Evolutionary conservation across 345 rosid genomes (phyloP), one percentile per base, ranked within the genome.

Genomic region (Rhizophora apiculata): DNA sequence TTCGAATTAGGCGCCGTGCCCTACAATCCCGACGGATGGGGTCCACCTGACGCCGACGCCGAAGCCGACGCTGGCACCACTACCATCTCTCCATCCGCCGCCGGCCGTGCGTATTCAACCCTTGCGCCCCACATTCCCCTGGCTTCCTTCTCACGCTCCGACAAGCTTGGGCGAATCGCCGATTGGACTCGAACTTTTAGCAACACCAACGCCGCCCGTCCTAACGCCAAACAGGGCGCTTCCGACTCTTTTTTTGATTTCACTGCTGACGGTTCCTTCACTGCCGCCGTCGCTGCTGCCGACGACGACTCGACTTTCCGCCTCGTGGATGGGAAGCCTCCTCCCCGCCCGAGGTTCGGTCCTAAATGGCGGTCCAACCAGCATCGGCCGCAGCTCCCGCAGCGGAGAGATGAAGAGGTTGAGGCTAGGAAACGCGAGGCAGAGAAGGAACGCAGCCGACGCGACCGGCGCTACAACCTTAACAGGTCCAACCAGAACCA

Each of bases 361-460:
- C 99, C 99, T 0, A 88, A 82, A 67, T 90, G 97, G 96, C 84
- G 99, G 31, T 88, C 86, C 75, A 85, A 92, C 67, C 92, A 84
- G 68, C 85, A 84, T 75, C 82, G 96, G 0, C 73, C 81, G 1
- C 97, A 95, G 79, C 92, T 95, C 2, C 99, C 97, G 3, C 99
- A 92, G 71, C 92, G 97, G 13, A 89, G 96, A 0, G 99, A 95
- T 19, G 97, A 95, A 81, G 99, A 95, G 72, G 99, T 95, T 2
- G 98, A 92, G 78, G 91, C 96, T 1, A 69, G 77, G 32, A 95
- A 90, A 70, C 88, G 94, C 16, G 98, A 95, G 67, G 96, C 92
- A 4, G 99, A 95, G 88, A 92, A 87, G 79, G 99, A 90, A 58
- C 83, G 99, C 3, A 94, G 96, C 0, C 94, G 98, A 20, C 96